Evolutionary conservation across 1,139 yeast genomes (phyloP).

Genomic region (Geotrichum bryndzae): DNA sequence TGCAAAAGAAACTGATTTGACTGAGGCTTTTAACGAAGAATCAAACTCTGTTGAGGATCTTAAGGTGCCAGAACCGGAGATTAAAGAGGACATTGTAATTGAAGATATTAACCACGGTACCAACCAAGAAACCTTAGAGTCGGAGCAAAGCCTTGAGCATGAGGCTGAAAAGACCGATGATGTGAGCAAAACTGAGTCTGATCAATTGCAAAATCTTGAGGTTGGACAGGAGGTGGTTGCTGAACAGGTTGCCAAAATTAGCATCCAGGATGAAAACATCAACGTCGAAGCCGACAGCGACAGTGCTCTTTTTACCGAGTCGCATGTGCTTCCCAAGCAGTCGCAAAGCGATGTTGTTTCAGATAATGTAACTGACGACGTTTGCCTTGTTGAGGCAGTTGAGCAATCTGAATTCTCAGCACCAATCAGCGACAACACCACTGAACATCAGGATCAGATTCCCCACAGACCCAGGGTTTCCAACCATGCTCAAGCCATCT

Average conservation of each 20-base stretch:
- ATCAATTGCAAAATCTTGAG: background rate
- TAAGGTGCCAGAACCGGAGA: background rate
- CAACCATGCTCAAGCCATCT: background rate
- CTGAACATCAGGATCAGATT: background rate
- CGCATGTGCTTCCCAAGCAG: background rate
- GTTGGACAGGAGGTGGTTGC: background rate
- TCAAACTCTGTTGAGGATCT: background rate
- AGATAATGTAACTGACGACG: background rate
- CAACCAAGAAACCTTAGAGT: background rate
- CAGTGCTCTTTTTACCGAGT: background rate
- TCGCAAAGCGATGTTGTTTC: background rate
- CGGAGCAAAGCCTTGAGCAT: background rate
- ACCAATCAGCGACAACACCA: background rate
- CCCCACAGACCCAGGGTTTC: background rate
- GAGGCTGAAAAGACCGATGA: background rate
- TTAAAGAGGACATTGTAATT: background rate
- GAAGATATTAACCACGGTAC: background rate
- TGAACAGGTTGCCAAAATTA: background rate
- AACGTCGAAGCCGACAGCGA: background rate
- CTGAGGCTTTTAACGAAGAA: background rate
- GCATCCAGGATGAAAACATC: background rate
- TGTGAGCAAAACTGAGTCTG: background rate
- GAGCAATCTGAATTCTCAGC: background rate
- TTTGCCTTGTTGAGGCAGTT: background rate
- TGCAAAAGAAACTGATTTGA: background rate